Percentiles rank a stretch among this genome's conserved stretches.
phyloP scores from a whole-genome alignment of 441 rosid genomes.

The Populus hybrid region DNA sequence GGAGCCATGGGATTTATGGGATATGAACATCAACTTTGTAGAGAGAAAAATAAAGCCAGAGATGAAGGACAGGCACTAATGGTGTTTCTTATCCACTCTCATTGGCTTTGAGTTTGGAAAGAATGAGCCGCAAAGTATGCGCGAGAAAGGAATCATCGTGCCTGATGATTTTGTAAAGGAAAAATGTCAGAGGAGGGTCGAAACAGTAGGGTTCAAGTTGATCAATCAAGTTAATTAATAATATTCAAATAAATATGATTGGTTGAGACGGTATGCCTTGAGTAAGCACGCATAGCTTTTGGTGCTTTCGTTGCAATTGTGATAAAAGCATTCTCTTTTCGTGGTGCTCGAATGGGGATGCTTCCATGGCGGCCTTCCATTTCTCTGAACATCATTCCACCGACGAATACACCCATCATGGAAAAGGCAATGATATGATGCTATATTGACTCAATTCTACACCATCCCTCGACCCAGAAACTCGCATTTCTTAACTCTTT shows the following conservation, averaged over 20 bases:
- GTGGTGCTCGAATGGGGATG: neutral
- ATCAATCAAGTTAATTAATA: no score
- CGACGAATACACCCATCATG: neutral
- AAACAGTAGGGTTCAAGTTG: neutral
- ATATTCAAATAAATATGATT: neutral
- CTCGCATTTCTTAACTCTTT: no score
- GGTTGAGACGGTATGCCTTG: neutral
- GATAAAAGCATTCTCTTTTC: neutral
- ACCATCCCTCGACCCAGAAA: neutral
- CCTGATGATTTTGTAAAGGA: neutral
- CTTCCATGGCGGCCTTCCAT: neutral
- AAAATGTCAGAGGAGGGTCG: neutral
- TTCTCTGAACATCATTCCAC: slow-evolving; percentile 1
- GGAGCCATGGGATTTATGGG: neutral
- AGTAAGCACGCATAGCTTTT: neutral
- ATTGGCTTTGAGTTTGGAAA: neutral
- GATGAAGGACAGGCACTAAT: neutral
- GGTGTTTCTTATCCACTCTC: slow-evolving; percentile 11
- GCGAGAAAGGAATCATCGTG: neutral
- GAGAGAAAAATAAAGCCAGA: neutral
- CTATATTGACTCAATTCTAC: slow-evolving; percentile 3
- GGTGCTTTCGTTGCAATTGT: neutral
- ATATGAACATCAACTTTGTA: neutral
- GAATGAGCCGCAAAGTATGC: neutral
- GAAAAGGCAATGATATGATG: slow-evolving; percentile 5